Evolutionary conservation across 2,329 filamentous ascomycete species (phyloP), one percentile per base, ranked within the genome.

Genomic region (Drechslera avenae): DNA sequence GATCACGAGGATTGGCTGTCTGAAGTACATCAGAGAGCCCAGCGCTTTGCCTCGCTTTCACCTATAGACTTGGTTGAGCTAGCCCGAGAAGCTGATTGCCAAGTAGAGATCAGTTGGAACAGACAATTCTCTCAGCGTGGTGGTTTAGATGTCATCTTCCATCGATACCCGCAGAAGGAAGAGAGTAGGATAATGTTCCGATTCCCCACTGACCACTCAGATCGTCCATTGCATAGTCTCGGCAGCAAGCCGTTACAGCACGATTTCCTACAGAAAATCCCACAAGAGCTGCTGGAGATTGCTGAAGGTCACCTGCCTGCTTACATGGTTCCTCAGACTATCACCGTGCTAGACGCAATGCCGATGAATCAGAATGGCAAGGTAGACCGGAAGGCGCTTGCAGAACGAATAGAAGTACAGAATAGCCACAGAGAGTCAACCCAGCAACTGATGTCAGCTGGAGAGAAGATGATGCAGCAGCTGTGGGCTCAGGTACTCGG

Each of bases 281-380:
- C 49, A 26, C 10, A 59, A 19, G 10, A 28, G n/a, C 31, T 40
- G 4, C 9, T 2, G 6, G 30, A 40, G 10, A 40, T 18, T 5
- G 4, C 34, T 2, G 8, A 37, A 36, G n/a, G 5, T 9, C 39
- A 56, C 10, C 35, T 63, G 5, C 59, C 59, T 3, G 30, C 50
- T 9, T 63, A 63, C 41, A 64, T 64, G 61, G 39, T 61, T 10
- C 62, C 58, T 6, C 32, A 42, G 14, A 33, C 56, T 3, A 67
- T 71, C 66, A 55, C 64, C 52, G 68, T 72, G 1, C 57, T 75
- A 41, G 57, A 71, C 52, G 52, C 68, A 2, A 37, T 64, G 31
- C 60, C 60, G 1, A 34, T 60, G n/a, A 60, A 44, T 13, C 18
- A 50, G 19, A 50, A 45, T 18, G 47, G 48, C 13, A 65, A 65